phyloP scores from a whole-genome alignment of 495 filamentous ascomycete genomes.

The Aspergillus affinis region DNA sequence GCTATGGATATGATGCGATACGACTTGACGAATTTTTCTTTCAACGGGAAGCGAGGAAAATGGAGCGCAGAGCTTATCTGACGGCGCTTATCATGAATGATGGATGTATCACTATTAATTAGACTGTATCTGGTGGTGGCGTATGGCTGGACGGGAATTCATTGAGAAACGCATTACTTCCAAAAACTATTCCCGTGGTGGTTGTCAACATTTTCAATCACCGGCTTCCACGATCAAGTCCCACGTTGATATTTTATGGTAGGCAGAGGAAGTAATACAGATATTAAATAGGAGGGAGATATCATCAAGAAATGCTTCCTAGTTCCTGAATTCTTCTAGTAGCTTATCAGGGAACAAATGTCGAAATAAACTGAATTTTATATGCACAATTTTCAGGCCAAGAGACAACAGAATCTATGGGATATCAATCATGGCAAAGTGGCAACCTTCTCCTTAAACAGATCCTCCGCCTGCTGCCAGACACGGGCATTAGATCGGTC shows the following conservation, averaged over 20 bases:
- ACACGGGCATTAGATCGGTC: constrained; percentile 69
- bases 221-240: neutral
- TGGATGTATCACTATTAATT: neutral
- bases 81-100: neutral
- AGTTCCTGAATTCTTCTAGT: neutral
- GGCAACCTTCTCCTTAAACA: constrained; percentile 82
- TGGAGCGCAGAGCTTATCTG: neutral
- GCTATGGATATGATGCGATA: neutral
- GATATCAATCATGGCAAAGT: constrained; percentile 54
- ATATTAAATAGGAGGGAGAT: neutral
- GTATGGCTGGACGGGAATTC: neutral
- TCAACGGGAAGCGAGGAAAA: neutral
- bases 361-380: neutral
- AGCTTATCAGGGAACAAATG: neutral
- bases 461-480: constrained; percentile 78
- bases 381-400: neutral
- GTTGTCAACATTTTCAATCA: neutral
- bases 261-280: neutral
- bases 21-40: neutral
- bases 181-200: neutral
- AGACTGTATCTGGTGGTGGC: neutral
- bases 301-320: neutral
- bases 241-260: neutral
- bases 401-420: constrained; percentile 13
- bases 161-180: neutral